A percentile compares a stretch with the other conserved stretches of the same genome.
phyloP scores from a whole-genome alignment of 2,329 filamentous ascomycete species.

The Rosellinia necatrix region DNA sequence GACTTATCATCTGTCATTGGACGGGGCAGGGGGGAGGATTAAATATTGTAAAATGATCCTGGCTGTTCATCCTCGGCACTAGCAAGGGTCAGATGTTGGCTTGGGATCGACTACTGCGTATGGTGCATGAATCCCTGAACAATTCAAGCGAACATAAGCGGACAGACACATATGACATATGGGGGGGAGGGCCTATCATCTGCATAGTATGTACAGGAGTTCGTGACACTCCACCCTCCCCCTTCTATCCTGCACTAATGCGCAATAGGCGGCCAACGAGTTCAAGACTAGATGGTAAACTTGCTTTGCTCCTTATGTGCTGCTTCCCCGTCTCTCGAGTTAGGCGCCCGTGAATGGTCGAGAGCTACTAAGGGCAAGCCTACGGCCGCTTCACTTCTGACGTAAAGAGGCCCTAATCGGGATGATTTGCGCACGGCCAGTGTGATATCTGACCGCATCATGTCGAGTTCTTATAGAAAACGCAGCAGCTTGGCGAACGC shows the following conservation, averaged over 20 bases:
- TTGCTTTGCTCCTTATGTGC: neutral
- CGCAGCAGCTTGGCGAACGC: neutral
- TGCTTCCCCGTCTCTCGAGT: neutral
- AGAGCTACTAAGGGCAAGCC: neutral
- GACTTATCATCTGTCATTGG: too few species aligned
- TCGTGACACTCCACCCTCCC: neutral
- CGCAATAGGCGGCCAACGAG: neutral
- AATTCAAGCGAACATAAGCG: slow-evolving; percentile 4
- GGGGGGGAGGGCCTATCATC: too few species aligned
- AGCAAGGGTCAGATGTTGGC: slow-evolving; percentile 11
- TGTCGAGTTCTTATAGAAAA: neutral
- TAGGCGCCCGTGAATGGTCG: neutral
- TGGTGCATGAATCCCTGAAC: slow-evolving; percentile 17
- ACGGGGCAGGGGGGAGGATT: neutral
- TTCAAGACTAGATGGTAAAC: neutral
- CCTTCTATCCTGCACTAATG: neutral
- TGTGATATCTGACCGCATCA: slow-evolving; percentile 13
- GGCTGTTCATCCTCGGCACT: slow-evolving; percentile 16
- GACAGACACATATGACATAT: slow-evolving; percentile 5
- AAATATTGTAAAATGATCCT: slow-evolving; percentile 12
- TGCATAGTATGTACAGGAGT: too few species aligned
- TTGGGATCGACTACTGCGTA: slow-evolving; percentile 25
- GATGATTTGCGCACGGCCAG: neutral
- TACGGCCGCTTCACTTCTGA: slow-evolving; percentile 8
- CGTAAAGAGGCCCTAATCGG: slow-evolving; percentile 5